A percentile compares a stretch with the other conserved stretches of the same genome.
Evolutionary conservation across 179 eudicot genomes (phyloP).

Genomic region (Vitellaria paradoxa): DNA sequence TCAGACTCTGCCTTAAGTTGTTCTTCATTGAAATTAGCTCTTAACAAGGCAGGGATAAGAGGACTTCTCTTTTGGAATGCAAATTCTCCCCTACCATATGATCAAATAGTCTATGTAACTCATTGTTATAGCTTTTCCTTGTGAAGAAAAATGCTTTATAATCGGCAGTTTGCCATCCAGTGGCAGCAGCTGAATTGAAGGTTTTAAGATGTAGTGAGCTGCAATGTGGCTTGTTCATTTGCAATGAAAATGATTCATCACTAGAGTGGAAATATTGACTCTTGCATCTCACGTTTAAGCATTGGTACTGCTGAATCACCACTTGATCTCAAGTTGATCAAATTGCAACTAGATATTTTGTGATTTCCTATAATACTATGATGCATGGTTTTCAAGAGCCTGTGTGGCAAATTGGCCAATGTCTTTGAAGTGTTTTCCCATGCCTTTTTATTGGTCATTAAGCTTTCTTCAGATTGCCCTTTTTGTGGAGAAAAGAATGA

Average conservation of each 20-base stretch:
- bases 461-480: neutral
- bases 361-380: neutral
- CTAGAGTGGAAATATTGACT: neutral
- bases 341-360: too few species aligned
- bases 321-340: too few species aligned
- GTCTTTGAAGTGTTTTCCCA: neutral
- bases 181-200: neutral
- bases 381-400: neutral
- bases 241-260: neutral
- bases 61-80: neutral
- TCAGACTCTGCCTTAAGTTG: neutral
- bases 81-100: neutral
- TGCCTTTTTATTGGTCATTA: neutral
- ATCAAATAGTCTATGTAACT: neutral
- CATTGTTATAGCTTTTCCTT: neutral
- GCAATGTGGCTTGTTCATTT: neutral
- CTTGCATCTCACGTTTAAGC: neutral
- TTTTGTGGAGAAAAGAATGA: neutral
- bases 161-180: too few species aligned
- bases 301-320: neutral
- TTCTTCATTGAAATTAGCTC: neutral
- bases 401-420: neutral
- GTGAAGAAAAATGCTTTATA: neutral
- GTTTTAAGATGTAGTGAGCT: neutral
- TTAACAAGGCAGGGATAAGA: neutral